These are phyloP conservation scores for Albophoma yamanashiensis DNA, from an alignment of 2,329 filamentous ascomycete genomes.

Conservation along the genomic window DNA sequence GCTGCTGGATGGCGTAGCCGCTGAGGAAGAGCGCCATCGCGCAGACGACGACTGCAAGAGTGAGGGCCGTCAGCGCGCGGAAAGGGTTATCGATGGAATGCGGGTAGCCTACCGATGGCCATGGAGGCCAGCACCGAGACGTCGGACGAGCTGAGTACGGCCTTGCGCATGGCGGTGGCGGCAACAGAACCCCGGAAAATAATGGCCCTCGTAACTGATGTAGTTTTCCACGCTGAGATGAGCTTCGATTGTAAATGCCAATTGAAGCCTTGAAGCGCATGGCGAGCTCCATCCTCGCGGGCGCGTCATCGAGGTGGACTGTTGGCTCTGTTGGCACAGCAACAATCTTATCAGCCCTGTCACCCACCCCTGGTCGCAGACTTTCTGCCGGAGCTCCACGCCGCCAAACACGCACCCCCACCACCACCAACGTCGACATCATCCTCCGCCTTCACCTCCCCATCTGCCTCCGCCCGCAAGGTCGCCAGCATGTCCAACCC, in stretches of 20 bases:
- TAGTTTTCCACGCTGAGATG: background rate
- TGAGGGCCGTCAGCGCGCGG: slow-evolving; percentile 3
- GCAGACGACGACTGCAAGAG: slow-evolving; percentile 55
- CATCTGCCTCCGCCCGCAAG: background rate
- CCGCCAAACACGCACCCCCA: background rate
- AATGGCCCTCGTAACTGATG: background rate
- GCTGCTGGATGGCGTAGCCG: slow-evolving; percentile 80
- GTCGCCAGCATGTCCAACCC: slow-evolving; percentile 21
- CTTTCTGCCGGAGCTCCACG: slow-evolving; percentile 4
- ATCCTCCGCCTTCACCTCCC: slow-evolving; percentile 1
- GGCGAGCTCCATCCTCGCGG: background rate
- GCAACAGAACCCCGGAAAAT: too few relatives aligned
- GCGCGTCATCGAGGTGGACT: slow-evolving; percentile 3
- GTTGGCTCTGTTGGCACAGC: slow-evolving; percentile 26
- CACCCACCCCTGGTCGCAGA: slow-evolving; percentile 5
- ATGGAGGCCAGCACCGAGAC: slow-evolving; percentile 58
- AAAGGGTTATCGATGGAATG: slow-evolving; percentile 8
- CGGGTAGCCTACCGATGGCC: slow-evolving; percentile 41
- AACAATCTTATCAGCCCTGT: slow-evolving; percentile 38
- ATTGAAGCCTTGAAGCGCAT: background rate
- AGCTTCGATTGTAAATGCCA: background rate
- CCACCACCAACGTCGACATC: background rate
- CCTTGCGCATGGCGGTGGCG: slow-evolving; percentile 18
- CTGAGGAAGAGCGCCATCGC: slow-evolving; percentile 77
- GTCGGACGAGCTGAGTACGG: slow-evolving; percentile 59